Percentiles rank a stretch among this genome's conserved stretches.
phyloP scores from a whole-genome alignment of 1,139 yeast species.

The Hyphopichia khmerensis region DNA sequence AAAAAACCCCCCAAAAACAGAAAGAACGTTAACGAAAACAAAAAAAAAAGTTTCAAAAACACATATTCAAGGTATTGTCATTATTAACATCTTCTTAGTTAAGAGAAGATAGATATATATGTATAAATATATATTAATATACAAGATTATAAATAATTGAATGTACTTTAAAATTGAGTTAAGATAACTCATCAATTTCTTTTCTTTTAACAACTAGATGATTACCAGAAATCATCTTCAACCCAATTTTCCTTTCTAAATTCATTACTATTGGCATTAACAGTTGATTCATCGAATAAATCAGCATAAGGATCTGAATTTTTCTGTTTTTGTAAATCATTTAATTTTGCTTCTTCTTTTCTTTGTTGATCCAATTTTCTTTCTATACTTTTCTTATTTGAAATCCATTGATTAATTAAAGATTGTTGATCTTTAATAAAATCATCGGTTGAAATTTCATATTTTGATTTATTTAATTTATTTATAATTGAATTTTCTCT shows the following conservation, averaged over 20 bases:
- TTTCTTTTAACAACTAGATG: background rate
- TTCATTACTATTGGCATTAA: conserved; percentile 51
- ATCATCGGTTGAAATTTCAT: conserved; percentile 45
- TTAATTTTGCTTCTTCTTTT: conserved; percentile 19
- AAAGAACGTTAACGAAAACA: background rate
- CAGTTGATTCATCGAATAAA: conserved; percentile 48
- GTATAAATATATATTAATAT: too few species aligned
- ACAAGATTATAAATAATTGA: too few species aligned
- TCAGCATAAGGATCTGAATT: conserved; percentile 58
- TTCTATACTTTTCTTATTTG: conserved; percentile 32
- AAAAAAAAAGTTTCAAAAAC: too few species aligned
- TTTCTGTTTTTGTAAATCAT: conserved; percentile 25
- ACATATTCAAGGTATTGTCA: too few species aligned
- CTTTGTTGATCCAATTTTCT: conserved; percentile 27
- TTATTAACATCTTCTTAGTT: too few species aligned
- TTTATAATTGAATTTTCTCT: conserved; percentile 66
- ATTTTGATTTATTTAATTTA: conserved; percentile 64
- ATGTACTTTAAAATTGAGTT: too few species aligned
- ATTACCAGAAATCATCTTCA: conserved; percentile 66
- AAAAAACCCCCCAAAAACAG: background rate
- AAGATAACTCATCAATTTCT: too few species aligned
- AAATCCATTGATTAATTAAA: conserved; percentile 33
- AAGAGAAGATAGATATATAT: too few species aligned
- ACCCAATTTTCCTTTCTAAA: conserved; percentile 55
- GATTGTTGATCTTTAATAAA: conserved; percentile 48